These are phyloP conservation scores for Neonectria punicea DNA, from an alignment of 2,329 filamentous ascomycete genomes.

Conservation along the genomic window DNA sequence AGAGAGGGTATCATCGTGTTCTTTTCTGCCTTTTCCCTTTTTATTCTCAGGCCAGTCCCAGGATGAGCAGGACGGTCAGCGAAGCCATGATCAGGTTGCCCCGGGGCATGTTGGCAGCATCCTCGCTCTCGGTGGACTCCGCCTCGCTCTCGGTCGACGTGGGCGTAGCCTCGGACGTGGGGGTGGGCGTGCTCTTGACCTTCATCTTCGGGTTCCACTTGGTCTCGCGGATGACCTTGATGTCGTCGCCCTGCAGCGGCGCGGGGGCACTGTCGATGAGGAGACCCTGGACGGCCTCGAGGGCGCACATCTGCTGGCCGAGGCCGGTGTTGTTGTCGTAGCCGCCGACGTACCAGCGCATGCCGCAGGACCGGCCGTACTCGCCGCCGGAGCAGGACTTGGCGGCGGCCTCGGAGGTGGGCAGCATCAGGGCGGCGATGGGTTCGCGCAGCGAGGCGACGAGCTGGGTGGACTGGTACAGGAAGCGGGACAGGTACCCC, in stretches of 20 bases:
- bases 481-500: conserved; percentile 72
- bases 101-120: conserved; percentile 31
- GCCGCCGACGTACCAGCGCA: conserved; percentile 69
- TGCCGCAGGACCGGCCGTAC: conserved; percentile 65
- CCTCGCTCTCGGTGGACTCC: conserved; percentile 31
- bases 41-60: conserved; percentile 28
- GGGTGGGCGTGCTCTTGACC: conserved; percentile 24
- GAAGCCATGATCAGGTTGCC: conserved; percentile 35
- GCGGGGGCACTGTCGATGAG: conserved; percentile 55
- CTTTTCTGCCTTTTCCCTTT: not conserved
- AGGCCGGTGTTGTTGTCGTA: conserved; percentile 67
- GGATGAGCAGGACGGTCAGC: conserved; percentile 31
- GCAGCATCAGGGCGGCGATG: conserved; percentile 60
- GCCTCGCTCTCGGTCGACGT: conserved; percentile 18
- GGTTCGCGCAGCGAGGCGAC: conserved; percentile 62
- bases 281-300: conserved; percentile 71
- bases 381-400: conserved; percentile 66
- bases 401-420: conserved; percentile 66
- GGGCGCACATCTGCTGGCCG: conserved; percentile 72
- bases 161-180: conserved; percentile 8
- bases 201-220: conserved; percentile 34
- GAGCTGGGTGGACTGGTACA: conserved; percentile 67
- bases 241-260: conserved; percentile 60
- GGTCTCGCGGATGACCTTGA: conserved; percentile 55
- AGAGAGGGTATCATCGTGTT: conserved; percentile 8